These are phyloP conservation scores for Purshia tridentata DNA, from an alignment of 306 rosid species.

Conservation along the genomic window DNA sequence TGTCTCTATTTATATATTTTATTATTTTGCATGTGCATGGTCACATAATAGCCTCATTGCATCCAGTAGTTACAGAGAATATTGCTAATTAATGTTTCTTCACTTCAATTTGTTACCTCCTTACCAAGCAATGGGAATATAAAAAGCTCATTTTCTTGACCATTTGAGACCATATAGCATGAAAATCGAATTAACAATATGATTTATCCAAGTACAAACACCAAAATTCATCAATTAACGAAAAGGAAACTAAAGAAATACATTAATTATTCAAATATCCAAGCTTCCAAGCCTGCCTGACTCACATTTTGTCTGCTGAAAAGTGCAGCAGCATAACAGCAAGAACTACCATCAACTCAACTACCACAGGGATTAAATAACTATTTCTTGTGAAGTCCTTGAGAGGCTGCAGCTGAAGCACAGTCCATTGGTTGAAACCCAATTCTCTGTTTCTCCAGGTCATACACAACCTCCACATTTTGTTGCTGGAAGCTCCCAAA, in stretches of 20 bases:
- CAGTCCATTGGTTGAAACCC: slow-evolving; percentile 52
- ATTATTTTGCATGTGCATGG: neutral
- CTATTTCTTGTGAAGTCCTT: slow-evolving; percentile 15
- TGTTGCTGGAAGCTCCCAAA: slow-evolving; percentile 63
- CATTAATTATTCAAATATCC: neutral
- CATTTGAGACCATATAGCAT: neutral
- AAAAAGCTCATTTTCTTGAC: slow-evolving; percentile 4
- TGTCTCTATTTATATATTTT: neutral
- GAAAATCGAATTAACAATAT: neutral
- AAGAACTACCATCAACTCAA: neutral
- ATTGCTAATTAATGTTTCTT: neutral
- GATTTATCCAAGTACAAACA: neutral
- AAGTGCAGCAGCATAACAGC: slow-evolving; percentile 8
- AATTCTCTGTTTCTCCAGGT: slow-evolving; percentile 47
- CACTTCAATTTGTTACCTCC: neutral
- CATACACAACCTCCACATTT: slow-evolving; percentile 56
- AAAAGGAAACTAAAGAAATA: slow-evolving; percentile 8
- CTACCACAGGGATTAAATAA: neutral
- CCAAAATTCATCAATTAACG: neutral
- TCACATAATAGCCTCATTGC: neutral
- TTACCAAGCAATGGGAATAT: neutral
- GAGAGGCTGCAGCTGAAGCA: slow-evolving; percentile 42
- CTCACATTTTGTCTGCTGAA: slow-evolving; percentile 4
- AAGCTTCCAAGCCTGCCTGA: neutral
- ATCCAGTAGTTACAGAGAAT: neutral